phyloP scores from a whole-genome alignment of 139 green algal species.

The Chlamydomonas sphaeroides region DNA sequence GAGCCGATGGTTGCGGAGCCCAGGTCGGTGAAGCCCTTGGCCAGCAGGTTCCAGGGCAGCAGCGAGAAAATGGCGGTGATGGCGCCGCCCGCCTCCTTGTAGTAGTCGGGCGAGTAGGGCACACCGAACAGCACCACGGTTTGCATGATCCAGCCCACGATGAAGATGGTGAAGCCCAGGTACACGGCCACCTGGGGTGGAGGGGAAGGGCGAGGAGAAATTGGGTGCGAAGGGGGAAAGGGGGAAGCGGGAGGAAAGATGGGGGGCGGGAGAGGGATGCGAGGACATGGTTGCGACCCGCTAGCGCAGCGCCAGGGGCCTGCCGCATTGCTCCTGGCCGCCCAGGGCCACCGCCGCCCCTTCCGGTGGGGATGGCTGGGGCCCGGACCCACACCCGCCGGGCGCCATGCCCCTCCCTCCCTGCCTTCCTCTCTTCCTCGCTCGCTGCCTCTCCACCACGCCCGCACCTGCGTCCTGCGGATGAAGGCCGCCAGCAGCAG shows the following conservation, averaged over 20 bases:
- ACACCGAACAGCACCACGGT: conserved; percentile 68
- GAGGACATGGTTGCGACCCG: too few relatives aligned
- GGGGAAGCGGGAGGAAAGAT: too few relatives aligned
- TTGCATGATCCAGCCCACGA: conserved; percentile 77
- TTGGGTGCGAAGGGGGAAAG: neutral
- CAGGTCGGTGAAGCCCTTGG: conserved; percentile 84
- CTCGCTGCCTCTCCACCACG: neutral
- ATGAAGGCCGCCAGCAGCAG: conserved; percentile 85
- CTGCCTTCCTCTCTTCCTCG: too few relatives aligned
- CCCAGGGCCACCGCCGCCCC: too few relatives aligned
- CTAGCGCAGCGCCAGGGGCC: too few relatives aligned
- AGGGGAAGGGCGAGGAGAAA: neutral
- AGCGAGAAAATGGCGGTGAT: conserved; percentile 78
- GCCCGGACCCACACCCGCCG: too few relatives aligned
- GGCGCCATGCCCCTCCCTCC: too few relatives aligned
- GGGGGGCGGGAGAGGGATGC: too few relatives aligned
- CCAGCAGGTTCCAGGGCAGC: conserved; percentile 84
- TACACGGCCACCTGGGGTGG: conserved; percentile 71
- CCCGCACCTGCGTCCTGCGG: conserved; percentile 48
- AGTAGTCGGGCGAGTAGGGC: conserved; percentile 73
- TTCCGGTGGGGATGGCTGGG: too few relatives aligned
- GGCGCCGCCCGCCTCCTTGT: conserved; percentile 39
- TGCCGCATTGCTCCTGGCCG: too few relatives aligned
- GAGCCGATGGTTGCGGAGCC: conserved; percentile 57
- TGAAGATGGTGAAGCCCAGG: conserved; percentile 93